Base-by-base conservation (phyloP, 2,329 filamentous ascomycete species). In the Dryadomyces quercivorus region DNA sequence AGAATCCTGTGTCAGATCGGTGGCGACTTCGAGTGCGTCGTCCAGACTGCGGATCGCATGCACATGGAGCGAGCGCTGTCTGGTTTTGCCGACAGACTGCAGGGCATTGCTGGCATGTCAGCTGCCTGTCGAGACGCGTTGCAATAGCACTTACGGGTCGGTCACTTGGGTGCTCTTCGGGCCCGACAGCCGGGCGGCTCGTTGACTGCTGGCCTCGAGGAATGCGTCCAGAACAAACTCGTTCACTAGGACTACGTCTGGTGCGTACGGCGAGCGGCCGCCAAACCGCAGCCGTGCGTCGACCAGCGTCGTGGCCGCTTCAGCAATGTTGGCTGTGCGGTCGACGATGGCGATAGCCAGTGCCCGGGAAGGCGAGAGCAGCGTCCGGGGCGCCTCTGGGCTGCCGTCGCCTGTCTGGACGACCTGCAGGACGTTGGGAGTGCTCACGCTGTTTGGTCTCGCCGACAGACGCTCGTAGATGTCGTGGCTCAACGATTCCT, bases 191-290 rank as follows among this genome's bases (percentile, higher is more conserved):
- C 8, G 26, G 26, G 8, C 8, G 26, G 26, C 26, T 31, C 26
- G 26, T 31, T 31, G 4, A 31, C 8, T 31, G 26, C 26, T 31
- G 26, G 75, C 73, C 49, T 75, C 70, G 0, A 80, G 63, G 58
- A 84, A 82, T 0, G 72, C 69, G 54, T 75, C 70, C 66, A 77
- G 77, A 3, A 73, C 69, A 56, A 75, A 85, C 58, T 85, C 81
- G 57, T 85, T 82, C n/a, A 85, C 80, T 0, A 84, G 65, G 0
- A 85, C 75, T 0, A 83, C 34, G 60, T 85, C 81, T 0, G 82
- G 82, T 0, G 79, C 76, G 61, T 84, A 84, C 0, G 79, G 72
- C 1, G 80, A 83, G 2, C 65, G 69, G 2, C 80, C 80, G 1
- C 75, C 69, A 34, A 81, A 78, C 15, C 67, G 66, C 59, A 83